Evolutionary conservation across 1,284 basidiomycete genomes (phyloP), one percentile per base, ranked within the genome.

Genomic region (Porogramme epimiltina): DNA sequence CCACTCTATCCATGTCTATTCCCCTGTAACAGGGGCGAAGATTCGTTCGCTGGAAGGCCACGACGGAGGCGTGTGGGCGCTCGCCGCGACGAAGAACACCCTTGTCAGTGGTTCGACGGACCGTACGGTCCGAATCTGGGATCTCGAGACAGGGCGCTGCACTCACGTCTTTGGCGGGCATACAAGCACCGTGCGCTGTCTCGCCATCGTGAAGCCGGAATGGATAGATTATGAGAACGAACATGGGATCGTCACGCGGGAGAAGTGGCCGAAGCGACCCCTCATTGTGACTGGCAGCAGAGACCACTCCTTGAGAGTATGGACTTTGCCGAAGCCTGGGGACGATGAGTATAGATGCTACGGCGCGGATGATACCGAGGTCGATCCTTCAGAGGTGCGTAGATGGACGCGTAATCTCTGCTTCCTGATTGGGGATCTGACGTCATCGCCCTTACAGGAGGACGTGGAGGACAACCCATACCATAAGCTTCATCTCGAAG

Each of bases 61-160:
- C 66, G 91, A 95, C 64, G 95, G 95, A 38, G 95, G 95, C 28
- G 93, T 98, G 2, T 98, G 95, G 95, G 95, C 95, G 8, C 76
- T 98, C 19, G 89, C 89, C 2, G 86, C 88, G 2, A 87, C 80
- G 52, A 86, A 90, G 66, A 89, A 96, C 65, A 89, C 86, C 1
- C 82, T 98, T 11, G 95, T 98, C 55, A 93, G 89, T 55, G 95
- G 95, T 18, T 93, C 91, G 31, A 98, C 95, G 4, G 95, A 98
- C 73, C 85, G 95, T 28, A 96, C 93, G 1, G 91, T 98, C 36
- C 84, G 95, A 40, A 89, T 97, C 44, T 98, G 95, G 95, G 88
- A 96, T 68, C 76, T 97, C 45, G 74, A 80, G 31, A 86, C 82
- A 9, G 89, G 90, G 3, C 77, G 78, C 45, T 93, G 92, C 68